Conservation (phyloP, 805 yeast genomes). For the Lipomyces japonicus region DNA sequence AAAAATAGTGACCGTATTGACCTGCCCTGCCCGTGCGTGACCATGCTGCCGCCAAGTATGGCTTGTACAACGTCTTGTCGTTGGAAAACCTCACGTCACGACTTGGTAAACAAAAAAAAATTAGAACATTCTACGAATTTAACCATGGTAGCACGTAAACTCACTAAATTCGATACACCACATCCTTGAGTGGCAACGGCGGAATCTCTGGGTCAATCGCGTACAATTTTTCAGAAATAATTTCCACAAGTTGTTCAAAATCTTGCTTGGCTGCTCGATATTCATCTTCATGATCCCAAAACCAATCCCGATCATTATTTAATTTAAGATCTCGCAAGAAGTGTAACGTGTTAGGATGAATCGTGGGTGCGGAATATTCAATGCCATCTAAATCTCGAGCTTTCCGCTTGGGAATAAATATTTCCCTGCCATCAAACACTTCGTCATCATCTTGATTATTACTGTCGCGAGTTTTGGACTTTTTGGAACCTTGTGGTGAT, state of each 20-base stretch:
- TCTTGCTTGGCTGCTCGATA: constrained; percentile 28
- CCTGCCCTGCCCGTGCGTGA: constrained; percentile 30
- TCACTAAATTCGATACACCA: constrained; percentile 27
- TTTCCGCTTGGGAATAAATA: constrained; percentile 11
- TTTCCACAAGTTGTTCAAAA: constrained; percentile 28
- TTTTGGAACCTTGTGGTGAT: no score
- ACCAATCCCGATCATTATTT: constrained; percentile 32
- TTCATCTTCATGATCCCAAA: constrained; percentile 29
- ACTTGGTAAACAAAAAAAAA: not conserved
- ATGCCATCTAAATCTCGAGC: constrained; percentile 14
- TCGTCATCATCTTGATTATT: no score
- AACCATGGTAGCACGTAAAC: not conserved
- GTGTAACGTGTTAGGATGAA: constrained; percentile 28
- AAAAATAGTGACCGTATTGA: constrained; percentile 28
- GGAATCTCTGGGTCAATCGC: constrained; percentile 28
- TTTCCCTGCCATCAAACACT: constrained; percentile 15
- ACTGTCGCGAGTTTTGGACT: no score
- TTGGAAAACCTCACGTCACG: constrained; percentile 29
- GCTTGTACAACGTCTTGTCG: constrained; percentile 31
- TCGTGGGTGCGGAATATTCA: constrained; percentile 3
- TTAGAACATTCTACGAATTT: not conserved
- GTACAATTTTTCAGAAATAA: constrained; percentile 11
- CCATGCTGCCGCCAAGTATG: constrained; percentile 29
- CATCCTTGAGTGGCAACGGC: constrained; percentile 26
- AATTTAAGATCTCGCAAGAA: constrained; percentile 19